phyloP scores from a whole-genome alignment of 163 green algal genomes.

The Picocystis sp. region DNA sequence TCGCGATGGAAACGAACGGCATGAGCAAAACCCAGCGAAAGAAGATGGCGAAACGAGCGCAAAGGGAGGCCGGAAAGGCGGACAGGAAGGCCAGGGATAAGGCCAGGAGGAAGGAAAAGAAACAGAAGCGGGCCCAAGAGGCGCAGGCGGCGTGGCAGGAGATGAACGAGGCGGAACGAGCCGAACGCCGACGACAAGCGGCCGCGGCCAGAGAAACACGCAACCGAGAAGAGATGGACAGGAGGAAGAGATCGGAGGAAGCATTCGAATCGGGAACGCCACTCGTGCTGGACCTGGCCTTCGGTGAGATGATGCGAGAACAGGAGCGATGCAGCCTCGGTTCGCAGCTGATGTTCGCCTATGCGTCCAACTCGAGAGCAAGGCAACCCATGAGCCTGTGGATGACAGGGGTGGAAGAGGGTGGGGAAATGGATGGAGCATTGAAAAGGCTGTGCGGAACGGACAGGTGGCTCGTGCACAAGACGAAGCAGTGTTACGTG shows the following conservation, averaged over 20 bases:
- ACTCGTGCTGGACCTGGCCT: constrained; percentile 24
- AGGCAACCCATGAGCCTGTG: constrained; percentile 31
- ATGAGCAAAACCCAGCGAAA: no score
- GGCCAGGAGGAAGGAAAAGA: constrained; percentile 12
- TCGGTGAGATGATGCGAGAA: constrained; percentile 11
- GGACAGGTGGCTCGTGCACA: background rate
- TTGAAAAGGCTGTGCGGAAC: no score
- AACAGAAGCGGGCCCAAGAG: no score
- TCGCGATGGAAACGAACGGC: no score
- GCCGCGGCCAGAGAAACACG: constrained; percentile 5
- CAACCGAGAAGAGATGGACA: constrained; percentile 11
- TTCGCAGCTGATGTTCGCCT: constrained; percentile 24
- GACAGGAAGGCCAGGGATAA: constrained; percentile 25
- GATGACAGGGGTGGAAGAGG: constrained; percentile 29
- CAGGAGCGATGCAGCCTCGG: constrained; percentile 13
- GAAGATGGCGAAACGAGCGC: no score
- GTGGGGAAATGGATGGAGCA: no score
- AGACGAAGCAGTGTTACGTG: constrained; percentile 13
- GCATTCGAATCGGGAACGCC: constrained; percentile 4
- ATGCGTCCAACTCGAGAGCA: constrained; percentile 20
- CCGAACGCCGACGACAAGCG: no score
- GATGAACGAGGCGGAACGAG: no score
- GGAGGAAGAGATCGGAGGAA: constrained; percentile 7
- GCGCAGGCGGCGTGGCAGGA: no score
- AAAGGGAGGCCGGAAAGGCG: constrained; percentile 1